phyloP scores from a whole-genome alignment of 192 early-diverging fungal genomes.

The Dimargaris cristalligena region DNA sequence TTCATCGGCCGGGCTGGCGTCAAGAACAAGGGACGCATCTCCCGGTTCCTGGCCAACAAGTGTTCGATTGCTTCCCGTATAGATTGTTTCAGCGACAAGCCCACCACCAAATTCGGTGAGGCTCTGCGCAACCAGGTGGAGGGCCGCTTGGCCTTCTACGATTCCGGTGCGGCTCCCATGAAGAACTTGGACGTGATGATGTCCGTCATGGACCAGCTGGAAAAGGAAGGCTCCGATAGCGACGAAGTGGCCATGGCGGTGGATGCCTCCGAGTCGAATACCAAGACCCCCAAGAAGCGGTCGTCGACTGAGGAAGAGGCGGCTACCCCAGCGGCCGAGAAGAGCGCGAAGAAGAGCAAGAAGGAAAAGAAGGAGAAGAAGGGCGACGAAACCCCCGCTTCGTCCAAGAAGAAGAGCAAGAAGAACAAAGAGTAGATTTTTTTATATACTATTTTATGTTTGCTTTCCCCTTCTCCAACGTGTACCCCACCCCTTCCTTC shows the following conservation, averaged over 20 bases:
- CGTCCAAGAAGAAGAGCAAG: conserved; percentile 37
- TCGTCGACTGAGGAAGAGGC: conserved; percentile 1
- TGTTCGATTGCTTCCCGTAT: conserved; percentile 91
- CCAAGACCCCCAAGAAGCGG: conserved; percentile 36
- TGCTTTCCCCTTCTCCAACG: neutral
- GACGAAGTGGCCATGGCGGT: conserved; percentile 26
- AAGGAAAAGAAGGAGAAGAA: conserved; percentile 41
- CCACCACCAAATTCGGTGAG: conserved; percentile 82
- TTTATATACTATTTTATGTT: neutral
- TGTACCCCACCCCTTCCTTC: neutral
- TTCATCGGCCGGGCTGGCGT: conserved; percentile 86
- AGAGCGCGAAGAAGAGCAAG: conserved; percentile 37
- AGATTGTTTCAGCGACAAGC: conserved; percentile 84
- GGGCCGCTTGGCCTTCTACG: conserved; percentile 88
- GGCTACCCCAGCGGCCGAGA: conserved; percentile 11
- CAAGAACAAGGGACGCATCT: conserved; percentile 97
- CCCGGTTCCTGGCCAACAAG: conserved; percentile 97
- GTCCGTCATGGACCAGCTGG: conserved; percentile 49
- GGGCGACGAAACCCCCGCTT: conserved; percentile 34
- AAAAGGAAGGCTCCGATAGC: conserved; percentile 40
- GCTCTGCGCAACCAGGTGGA: conserved; percentile 89
- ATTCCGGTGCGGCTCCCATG: conserved; percentile 63
- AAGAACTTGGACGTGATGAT: conserved; percentile 95
- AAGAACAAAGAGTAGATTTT: conserved; percentile 17
- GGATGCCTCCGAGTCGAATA: conserved; percentile 24